These are phyloP conservation scores for Chaetomiaceae sp. DNA, from an alignment of 2,329 filamentous ascomycete genomes.

Conservation along the genomic window DNA sequence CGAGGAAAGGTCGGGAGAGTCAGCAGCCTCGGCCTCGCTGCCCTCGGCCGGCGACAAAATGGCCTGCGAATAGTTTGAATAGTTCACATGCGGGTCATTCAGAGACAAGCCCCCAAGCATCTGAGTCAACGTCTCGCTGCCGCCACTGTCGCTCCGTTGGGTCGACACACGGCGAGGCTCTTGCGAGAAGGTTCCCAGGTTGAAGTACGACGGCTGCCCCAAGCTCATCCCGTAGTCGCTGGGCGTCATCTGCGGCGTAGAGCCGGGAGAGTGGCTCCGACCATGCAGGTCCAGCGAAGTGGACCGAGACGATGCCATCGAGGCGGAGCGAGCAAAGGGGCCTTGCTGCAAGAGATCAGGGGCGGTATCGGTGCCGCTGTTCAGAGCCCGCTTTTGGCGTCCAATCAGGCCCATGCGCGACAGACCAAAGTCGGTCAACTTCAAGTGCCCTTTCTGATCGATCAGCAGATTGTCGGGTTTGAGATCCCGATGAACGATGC, in stretches of 20 bases:
- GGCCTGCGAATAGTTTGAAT: constrained; percentile 39
- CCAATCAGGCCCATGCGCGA: constrained; percentile 97
- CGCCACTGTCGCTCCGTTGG: constrained; percentile 85
- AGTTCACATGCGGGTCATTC: constrained; percentile 51
- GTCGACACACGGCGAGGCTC: constrained; percentile 70
- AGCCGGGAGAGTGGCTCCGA: constrained; percentile 66
- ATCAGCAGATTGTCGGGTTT: constrained; percentile 98
- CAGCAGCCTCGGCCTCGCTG: constrained; percentile 63
- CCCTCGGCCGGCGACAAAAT: constrained; percentile 66
- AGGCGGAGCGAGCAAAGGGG: constrained; percentile 80
- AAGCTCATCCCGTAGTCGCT: constrained; percentile 59
- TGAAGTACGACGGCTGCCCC: constrained; percentile 93
- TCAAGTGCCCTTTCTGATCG: constrained; percentile 92
- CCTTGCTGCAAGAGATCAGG: constrained; percentile 91
- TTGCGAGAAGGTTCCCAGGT: constrained; percentile 49
- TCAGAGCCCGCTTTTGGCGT: constrained; percentile 89
- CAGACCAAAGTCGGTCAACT: constrained; percentile 94
- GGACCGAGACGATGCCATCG: constrained; percentile 84
- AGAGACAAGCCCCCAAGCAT: constrained; percentile 79
- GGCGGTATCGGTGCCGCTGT: constrained; percentile 71
- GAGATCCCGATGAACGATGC: constrained; percentile 93
- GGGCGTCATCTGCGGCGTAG: constrained; percentile 83
- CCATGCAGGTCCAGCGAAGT: constrained; percentile 86
- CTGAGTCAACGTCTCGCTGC: constrained; percentile 76
- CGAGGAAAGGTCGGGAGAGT: constrained; percentile 70